Conservation (phyloP, 306 rosid genomes). For the Cicer chorassanicum region DNA sequence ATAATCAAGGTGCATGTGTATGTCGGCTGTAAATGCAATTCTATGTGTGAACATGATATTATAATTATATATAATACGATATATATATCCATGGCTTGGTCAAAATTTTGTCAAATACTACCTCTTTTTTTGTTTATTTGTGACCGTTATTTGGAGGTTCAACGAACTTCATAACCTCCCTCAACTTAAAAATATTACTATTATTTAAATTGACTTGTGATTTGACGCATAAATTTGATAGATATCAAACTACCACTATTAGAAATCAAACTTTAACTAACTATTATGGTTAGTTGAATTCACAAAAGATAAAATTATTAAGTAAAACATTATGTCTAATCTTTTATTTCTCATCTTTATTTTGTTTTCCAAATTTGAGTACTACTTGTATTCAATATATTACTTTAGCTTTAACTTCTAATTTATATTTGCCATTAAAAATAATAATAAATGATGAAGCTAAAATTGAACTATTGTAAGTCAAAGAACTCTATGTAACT, state of each 20-base stretch:
- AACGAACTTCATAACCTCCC: conserved; percentile 44
- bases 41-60: neutral
- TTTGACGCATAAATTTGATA: neutral
- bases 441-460: neutral
- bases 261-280: too few relatives aligned
- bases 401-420: too few relatives aligned
- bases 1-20: neutral
- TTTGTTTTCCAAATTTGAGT: too few relatives aligned
- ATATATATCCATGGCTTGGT: conserved; percentile 25
- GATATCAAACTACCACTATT: neutral
- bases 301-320: too few relatives aligned
- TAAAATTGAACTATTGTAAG: neutral
- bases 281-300: too few relatives aligned
- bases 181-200: neutral
- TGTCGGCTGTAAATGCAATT: conserved; percentile 1
- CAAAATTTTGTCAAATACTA: conserved; percentile 23
- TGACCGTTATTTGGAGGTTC: conserved; percentile 4
- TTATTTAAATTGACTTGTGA: conserved; percentile 32
- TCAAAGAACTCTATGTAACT: neutral
- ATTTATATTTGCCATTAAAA: too few relatives aligned
- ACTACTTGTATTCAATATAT: too few relatives aligned
- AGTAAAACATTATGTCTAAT: too few relatives aligned
- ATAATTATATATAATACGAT: neutral
- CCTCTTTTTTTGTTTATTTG: conserved; percentile 23
- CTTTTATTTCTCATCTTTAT: too few relatives aligned